Conservation (phyloP, 768 basidiomycete genomes). For the Mycena chlorophos region DNA sequence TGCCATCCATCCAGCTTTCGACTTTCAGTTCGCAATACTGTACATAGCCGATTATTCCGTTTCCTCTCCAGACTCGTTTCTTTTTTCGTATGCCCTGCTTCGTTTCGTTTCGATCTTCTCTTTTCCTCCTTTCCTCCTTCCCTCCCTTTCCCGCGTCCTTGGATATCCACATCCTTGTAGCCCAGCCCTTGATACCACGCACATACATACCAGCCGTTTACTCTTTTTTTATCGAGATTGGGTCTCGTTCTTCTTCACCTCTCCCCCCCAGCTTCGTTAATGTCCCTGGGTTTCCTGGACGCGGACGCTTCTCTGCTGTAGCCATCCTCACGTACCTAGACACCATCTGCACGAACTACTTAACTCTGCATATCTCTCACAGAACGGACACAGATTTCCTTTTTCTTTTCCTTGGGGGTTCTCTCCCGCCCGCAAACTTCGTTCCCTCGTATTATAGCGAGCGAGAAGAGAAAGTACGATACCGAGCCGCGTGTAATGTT, state of each 20-base stretch:
- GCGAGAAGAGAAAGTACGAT: background rate
- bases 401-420: too few species aligned
- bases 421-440: background rate
- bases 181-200: slow-evolving; percentile 18
- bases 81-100: slow-evolving; percentile 13
- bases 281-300: slow-evolving; percentile 10
- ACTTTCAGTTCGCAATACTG: slow-evolving; percentile 14
- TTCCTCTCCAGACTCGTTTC: slow-evolving; percentile 12
- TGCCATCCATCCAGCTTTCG: slow-evolving; percentile 11
- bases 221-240: slow-evolving; percentile 22
- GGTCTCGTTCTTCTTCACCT: slow-evolving; percentile 15
- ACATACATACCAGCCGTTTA: slow-evolving; percentile 21
- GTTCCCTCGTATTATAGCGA: background rate
- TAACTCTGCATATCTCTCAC: slow-evolving; percentile 9
- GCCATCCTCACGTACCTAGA: slow-evolving; percentile 13
- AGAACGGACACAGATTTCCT: too few species aligned
- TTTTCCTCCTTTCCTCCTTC: slow-evolving; percentile 14
- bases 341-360: slow-evolving; percentile 13
- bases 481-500: background rate
- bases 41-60: slow-evolving; percentile 10
- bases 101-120: slow-evolving; percentile 15
- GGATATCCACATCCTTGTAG: slow-evolving; percentile 21
- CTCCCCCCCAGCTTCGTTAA: background rate
- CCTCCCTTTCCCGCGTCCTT: slow-evolving; percentile 10
- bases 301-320: slow-evolving; percentile 14